Evolutionary conservation across 2,329 filamentous ascomycete species (phyloP).

Genomic region (Decorospora gaudefroyi): DNA sequence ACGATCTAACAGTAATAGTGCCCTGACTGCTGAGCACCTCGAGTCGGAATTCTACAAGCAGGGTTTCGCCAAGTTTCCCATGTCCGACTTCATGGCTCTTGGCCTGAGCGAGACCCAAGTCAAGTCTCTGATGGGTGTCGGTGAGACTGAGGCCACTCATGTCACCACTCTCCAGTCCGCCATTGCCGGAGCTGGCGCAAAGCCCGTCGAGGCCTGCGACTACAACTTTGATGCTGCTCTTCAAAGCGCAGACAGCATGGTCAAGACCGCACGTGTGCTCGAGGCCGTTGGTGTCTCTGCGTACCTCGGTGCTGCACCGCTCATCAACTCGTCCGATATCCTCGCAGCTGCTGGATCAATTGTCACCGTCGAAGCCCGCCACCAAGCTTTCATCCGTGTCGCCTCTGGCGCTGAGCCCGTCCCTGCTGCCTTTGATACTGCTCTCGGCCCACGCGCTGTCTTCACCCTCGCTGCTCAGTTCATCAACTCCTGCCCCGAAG

Average conservation of each 20-base stretch:
- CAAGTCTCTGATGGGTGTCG: conserved; percentile 64
- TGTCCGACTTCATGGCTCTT: conserved; percentile 66
- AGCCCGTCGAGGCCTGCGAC: conserved; percentile 69
- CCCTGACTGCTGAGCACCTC: conserved; percentile 74
- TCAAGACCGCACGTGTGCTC: conserved; percentile 69
- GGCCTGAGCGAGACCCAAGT: conserved; percentile 62
- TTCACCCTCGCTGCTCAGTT: conserved; percentile 75
- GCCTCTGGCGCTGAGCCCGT: conserved; percentile 63
- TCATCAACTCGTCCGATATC: conserved; percentile 63
- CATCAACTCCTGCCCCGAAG: conserved; percentile 70
- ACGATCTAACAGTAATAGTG: conserved; percentile 55
- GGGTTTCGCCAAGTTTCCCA: conserved; percentile 69
- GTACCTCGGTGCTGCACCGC: conserved; percentile 69
- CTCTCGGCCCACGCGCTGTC: conserved; percentile 69
- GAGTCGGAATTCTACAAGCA: conserved; percentile 73
- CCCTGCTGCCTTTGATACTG: conserved; percentile 70
- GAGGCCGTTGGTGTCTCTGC: conserved; percentile 76
- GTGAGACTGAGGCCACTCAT: conserved; percentile 66
- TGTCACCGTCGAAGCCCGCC: conserved; percentile 72
- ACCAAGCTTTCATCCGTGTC: conserved; percentile 72
- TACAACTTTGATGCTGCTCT: conserved; percentile 69
- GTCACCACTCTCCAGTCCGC: conserved; percentile 63
- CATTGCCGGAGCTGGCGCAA: conserved; percentile 64
- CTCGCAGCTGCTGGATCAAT: conserved; percentile 71
- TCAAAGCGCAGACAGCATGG: conserved; percentile 67